Conservation (phyloP, 805 yeast genomes). For the Sugiyamaella chiloensis region DNA sequence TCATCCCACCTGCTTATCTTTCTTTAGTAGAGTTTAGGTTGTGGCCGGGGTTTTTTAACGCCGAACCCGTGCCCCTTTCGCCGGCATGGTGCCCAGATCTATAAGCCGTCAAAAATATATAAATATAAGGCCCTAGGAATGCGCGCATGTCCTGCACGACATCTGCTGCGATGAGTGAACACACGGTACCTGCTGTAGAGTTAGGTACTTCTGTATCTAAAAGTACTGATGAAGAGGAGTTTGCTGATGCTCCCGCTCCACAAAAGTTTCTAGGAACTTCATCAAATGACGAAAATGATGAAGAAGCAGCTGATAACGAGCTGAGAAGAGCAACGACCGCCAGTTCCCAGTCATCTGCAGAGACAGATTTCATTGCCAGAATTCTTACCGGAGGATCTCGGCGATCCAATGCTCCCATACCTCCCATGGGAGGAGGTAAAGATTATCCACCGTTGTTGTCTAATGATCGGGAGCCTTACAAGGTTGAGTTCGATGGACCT, state of each 20-base stretch:
- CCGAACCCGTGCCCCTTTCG: background rate
- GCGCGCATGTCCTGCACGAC: no score
- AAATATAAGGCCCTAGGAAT: no score
- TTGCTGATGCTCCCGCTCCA: background rate
- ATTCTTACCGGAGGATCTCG: conserved; percentile 21
- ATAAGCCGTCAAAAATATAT: no score
- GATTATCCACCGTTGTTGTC: conserved; percentile 22
- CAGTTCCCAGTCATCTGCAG: conserved; percentile 12
- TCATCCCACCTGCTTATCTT: no score
- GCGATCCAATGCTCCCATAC: conserved; percentile 15
- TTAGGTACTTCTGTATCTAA: background rate
- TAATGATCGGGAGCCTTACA: conserved; percentile 38
- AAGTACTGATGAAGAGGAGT: background rate
- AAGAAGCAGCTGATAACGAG: background rate
- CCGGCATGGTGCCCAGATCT: no score
- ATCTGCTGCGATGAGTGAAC: no score
- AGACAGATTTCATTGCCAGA: conserved; percentile 21
- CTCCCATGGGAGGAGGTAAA: conserved; percentile 24
- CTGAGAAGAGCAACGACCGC: background rate
- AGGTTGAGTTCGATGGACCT: conserved; percentile 73
- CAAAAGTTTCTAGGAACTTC: background rate
- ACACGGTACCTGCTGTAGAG: no score
- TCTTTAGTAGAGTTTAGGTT: no score
- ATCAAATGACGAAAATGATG: conserved; percentile 1
- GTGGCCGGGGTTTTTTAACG: background rate